Base-by-base conservation (phyloP, 805 yeast genomes). In the Wickerhamomyces alni region DNA sequence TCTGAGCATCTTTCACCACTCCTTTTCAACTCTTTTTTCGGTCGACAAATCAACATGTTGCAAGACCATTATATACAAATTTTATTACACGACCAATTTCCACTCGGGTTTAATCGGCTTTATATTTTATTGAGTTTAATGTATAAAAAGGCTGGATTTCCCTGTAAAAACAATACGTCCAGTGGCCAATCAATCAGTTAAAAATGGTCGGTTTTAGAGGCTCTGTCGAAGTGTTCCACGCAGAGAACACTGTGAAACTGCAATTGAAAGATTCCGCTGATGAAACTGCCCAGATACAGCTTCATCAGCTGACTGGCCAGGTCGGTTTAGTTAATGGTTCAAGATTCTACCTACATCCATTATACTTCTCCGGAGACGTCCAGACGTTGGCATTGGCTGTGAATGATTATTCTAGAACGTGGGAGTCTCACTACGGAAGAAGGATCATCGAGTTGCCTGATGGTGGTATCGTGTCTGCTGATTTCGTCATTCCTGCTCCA, bases 301-400 rank as follows among this genome's bases (percentile, higher is more conserved):
- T 55, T 5, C 40, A 46, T 19, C 43, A 45, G 36, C 33, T 50
- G 33, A 46, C 50, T 33, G 31, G 49, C 32, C 30, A 38, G 8
- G 61, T 72, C 5, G 75, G 64, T 9, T 67, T 80, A 41, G 55
- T 58, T 28, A 54, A 74, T 35, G 70, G 70, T 8, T 56, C 77
- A 30, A 68, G 67, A 49, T 70, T 81, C 48, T 62, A 75, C 58
- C 64, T 82, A 55, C 73, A 77, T 45, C 93, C 93, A 8, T 60
- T 73, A 3, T 58, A 82, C 22, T 76, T 77, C 58, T 78, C 78
- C 43, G 96, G 96, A 18, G 72, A 82, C 40, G 61, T 86, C 21
- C 96, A 89, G 60, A 87, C 96, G 2, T 54, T 82, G 56, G 80
- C 76, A 53, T 76, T 89, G 34, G 74, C 81, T 2, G 60, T 69